These are phyloP conservation scores for Chlorella variabilis DNA, from an alignment of 163 green algal species.

Conservation along the genomic window DNA sequence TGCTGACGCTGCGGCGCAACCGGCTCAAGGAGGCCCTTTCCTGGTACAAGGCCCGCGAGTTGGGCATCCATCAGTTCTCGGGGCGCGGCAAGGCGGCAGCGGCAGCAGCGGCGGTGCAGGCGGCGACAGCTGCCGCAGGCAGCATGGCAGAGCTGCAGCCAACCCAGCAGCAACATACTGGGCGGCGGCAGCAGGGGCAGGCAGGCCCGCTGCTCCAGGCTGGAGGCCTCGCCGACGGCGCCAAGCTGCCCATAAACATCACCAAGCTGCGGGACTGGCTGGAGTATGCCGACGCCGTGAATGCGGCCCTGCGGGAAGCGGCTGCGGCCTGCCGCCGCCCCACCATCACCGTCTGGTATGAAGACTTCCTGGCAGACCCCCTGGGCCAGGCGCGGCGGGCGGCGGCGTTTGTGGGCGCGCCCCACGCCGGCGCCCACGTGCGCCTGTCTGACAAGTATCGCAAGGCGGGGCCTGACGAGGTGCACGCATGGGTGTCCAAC, in stretches of 20 bases:
- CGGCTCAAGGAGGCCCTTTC: constrained; percentile 23
- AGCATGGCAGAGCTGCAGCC: background rate
- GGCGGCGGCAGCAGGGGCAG: background rate
- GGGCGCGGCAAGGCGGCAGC: background rate
- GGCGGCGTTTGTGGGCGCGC: constrained; percentile 2
- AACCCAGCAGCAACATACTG: background rate
- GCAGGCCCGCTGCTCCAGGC: background rate
- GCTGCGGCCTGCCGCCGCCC: background rate
- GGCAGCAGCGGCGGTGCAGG: background rate
- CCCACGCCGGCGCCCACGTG: background rate
- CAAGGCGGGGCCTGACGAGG: constrained; percentile 12
- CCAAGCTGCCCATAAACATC: background rate
- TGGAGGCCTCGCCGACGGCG: background rate
- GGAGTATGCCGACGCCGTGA: background rate
- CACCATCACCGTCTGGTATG: constrained; percentile 29
- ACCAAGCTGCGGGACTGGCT: constrained; percentile 2
- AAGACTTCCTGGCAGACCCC: constrained; percentile 22
- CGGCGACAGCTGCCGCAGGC: background rate
- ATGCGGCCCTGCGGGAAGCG: background rate
- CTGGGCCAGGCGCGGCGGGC: background rate
- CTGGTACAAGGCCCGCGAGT: constrained; percentile 31
- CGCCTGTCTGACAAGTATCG: background rate
- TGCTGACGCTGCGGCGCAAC: constrained; percentile 22
- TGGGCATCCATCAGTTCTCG: constrained; percentile 12
- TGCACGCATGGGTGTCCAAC: constrained; percentile 12